Evolutionary conservation across 495 filamentous ascomycete species (phyloP).

Genomic region (Pyrenula aspistea): DNA sequence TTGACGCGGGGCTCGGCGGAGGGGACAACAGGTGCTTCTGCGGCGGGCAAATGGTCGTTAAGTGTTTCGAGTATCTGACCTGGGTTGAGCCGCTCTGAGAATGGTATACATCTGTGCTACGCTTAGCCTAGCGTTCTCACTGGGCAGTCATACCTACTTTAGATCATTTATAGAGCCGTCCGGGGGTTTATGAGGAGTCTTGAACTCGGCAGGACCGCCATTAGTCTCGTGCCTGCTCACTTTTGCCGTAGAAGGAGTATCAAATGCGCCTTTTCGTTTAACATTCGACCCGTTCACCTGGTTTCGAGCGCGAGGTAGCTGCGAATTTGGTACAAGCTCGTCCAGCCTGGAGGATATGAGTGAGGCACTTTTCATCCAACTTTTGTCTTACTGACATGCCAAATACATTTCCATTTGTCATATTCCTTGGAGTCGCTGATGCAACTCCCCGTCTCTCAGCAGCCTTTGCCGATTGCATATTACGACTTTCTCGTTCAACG

Average conservation of each 20-base stretch:
- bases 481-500: constrained; percentile 58
- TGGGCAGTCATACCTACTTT: constrained; percentile 2
- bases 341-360: constrained; percentile 47
- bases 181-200: constrained; percentile 9
- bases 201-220: constrained; percentile 20
- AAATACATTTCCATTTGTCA: constrained; percentile 57
- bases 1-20: constrained; percentile 66
- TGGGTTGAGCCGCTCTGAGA: constrained; percentile 60
- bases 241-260: constrained; percentile 43
- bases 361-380: too few species aligned
- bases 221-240: constrained; percentile 27
- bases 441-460: constrained; percentile 47
- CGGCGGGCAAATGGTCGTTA: constrained; percentile 57
- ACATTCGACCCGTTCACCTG: constrained; percentile 37
- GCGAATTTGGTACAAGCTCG: constrained; percentile 61
- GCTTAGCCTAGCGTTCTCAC: constrained; percentile 8
- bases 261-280: constrained; percentile 52
- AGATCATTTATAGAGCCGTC: constrained; percentile 13
- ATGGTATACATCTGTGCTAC: constrained; percentile 38
- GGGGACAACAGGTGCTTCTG: constrained; percentile 63
- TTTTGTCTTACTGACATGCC: constrained; percentile 54
- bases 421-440: constrained; percentile 52
- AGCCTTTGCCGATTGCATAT: constrained; percentile 41
- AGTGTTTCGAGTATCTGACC: constrained; percentile 72
- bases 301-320: constrained; percentile 31